Base-by-base conservation (phyloP, 306 rosid species). In the Rosa multiflora region DNA sequence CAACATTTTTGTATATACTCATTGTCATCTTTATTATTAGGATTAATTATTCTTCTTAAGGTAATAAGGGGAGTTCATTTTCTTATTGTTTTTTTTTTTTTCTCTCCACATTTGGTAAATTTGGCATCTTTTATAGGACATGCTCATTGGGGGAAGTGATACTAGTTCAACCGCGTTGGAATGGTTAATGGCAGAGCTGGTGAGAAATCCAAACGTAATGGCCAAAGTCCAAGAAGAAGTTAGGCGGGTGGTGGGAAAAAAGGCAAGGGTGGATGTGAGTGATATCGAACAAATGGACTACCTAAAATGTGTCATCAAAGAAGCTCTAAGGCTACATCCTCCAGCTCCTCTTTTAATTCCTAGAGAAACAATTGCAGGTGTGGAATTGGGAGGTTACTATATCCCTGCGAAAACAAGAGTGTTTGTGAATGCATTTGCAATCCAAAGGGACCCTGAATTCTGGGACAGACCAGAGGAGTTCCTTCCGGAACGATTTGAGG, bases 291-390 rank as follows among this genome's bases (percentile, higher is more conserved):
- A 64, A 6, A 64, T 64, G 70, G 5, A 35, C 44, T 35, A 6
- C 70, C 32, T 64, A 64, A 64, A 64, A 64, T 64, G 70, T 35
- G 70, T 64, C 21, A 64, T 64, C 21, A 64, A 64, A 35, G 70
- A 64, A 64, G 10, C 21, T 14, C 44, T 13, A 14, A 64, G 70
- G 13, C 44, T 64, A 35, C 70, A 64, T 32, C 70, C 70, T 64
- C 70, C 70, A 35, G 10, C 0, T 64, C 70, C 70, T 64, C 70
- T 64, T 35, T 64, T 64, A 14, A 0, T 64, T 64, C 70, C 70
- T 2, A 15, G 70, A 64, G 70, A 64, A 64, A 64, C 70, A 64
- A 32, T 6, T 32, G 70, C n/a, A 64, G 44, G 10, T 15, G 70
- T 64, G 11, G 44, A 14, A 32, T 5, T 35, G 43, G 21, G 44